These are phyloP conservation scores for Phaeoacremonium minimum DNA, from an alignment of 2,329 filamentous ascomycete genomes.

Conservation along the genomic window DNA sequence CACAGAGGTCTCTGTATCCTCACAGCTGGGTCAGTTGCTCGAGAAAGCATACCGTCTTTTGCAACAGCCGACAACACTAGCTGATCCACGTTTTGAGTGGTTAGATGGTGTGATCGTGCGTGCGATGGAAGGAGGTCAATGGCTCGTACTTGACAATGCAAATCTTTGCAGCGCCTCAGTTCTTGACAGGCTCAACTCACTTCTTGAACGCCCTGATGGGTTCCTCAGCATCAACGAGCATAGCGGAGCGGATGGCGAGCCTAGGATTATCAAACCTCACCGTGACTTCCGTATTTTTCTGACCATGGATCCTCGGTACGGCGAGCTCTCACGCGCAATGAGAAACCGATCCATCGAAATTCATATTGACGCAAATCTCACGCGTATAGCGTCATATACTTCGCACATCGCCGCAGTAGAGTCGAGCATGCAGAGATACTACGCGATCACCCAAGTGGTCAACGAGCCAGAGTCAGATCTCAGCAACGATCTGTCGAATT, in stretches of 20 bases:
- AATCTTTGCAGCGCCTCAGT: slow-evolving; percentile 96
- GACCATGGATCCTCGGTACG: slow-evolving; percentile 87
- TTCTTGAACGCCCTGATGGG: slow-evolving; percentile 81
- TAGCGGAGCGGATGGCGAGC: slow-evolving; percentile 74
- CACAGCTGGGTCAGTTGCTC: slow-evolving; percentile 42
- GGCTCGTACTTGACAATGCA: slow-evolving; percentile 94
- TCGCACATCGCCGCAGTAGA: slow-evolving; percentile 42
- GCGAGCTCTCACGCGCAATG: slow-evolving; percentile 94
- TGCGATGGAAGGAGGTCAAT: slow-evolving; percentile 79
- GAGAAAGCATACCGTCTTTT: slow-evolving; percentile 45
- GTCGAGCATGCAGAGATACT: slow-evolving; percentile 42
- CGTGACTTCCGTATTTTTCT: slow-evolving; percentile 87
- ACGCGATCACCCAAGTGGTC: slow-evolving; percentile 26
- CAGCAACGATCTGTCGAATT: slow-evolving; percentile 24
- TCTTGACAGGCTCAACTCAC: slow-evolving; percentile 86
- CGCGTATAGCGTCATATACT: slow-evolving; percentile 24
- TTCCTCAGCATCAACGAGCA: slow-evolving; percentile 91
- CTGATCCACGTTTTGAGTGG: slow-evolving; percentile 89
- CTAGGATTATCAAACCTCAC: slow-evolving; percentile 76
- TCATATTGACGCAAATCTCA: slow-evolving; percentile 54
- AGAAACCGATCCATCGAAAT: slow-evolving; percentile 91
- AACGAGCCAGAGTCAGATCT: slow-evolving; percentile 16
- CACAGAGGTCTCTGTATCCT: slow-evolving; percentile 33
- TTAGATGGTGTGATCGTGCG: slow-evolving; percentile 88
- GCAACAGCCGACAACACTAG: slow-evolving; percentile 49